Evolutionary conservation across 805 yeast genomes (phyloP).

Genomic region (Aciculoconidium aculeatum): DNA sequence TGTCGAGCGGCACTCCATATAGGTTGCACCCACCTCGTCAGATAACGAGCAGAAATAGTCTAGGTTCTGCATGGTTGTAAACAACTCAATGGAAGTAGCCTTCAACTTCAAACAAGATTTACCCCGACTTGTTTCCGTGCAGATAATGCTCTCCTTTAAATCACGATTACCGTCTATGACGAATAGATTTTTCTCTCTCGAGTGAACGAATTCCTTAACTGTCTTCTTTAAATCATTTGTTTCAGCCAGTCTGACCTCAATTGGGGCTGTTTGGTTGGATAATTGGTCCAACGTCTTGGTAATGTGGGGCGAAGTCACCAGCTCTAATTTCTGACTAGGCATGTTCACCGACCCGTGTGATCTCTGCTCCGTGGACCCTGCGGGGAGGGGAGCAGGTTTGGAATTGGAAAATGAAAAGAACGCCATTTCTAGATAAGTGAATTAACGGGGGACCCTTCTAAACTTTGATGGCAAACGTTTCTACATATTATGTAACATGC

Average conservation of each 20-base stretch:
- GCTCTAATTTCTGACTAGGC: constrained; percentile 5
- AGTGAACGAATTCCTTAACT: constrained; percentile 25
- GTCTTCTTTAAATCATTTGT: constrained; percentile 11
- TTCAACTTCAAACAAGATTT: constrained; percentile 43
- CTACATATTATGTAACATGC: too few species aligned
- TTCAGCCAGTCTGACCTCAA: constrained; percentile 2
- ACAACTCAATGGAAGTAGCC: constrained; percentile 35
- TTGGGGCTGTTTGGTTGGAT: constrained; percentile 8
- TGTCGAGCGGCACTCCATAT: constrained; percentile 51
- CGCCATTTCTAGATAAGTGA: too few species aligned
- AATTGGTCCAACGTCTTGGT: constrained; percentile 25
- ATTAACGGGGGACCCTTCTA: too few species aligned
- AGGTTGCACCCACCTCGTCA: constrained; percentile 42
- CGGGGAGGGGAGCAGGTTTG: constrained; percentile 2
- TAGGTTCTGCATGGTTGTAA: constrained; percentile 44
- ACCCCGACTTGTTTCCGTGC: constrained; percentile 38
- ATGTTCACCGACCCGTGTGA: constrained; percentile 20
- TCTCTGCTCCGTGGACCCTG: constrained; percentile 19
- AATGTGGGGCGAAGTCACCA: constrained; percentile 15
- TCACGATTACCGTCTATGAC: constrained; percentile 39
- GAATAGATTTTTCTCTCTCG: constrained; percentile 28
- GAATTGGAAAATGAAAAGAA: constrained; percentile 11
- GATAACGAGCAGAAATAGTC: constrained; percentile 48
- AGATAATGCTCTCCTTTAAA: constrained; percentile 35
- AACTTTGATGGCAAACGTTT: too few species aligned